Conservation (phyloP, 148 eudicot species). For the Nyssa sinensis region DNA sequence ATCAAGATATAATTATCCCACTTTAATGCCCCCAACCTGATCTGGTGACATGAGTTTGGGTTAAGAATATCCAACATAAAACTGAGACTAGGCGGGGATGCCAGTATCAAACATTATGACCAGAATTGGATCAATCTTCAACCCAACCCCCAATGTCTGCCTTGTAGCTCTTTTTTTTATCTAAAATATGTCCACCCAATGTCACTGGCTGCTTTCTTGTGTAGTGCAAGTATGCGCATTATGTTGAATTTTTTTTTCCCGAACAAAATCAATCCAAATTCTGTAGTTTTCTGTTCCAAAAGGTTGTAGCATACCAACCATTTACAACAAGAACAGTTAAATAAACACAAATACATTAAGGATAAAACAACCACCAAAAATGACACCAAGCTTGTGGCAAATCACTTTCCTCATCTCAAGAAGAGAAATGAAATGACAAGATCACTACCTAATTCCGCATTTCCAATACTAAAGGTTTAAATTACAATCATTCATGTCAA, state of each 20-base stretch:
- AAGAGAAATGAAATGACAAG: slow-evolving; percentile 1
- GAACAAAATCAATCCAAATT: neutral
- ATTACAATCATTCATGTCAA: neutral
- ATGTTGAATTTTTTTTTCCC: neutral
- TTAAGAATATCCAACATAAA: neutral
- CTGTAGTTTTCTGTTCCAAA: neutral
- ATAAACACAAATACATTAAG: neutral
- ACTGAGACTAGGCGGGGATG: too few relatives aligned
- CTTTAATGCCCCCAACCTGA: neutral
- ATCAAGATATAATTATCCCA: neutral
- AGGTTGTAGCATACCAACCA: neutral
- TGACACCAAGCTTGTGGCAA: neutral
- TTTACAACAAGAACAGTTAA: neutral
- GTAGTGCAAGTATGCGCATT: neutral
- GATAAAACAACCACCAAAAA: neutral
- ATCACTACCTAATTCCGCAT: neutral
- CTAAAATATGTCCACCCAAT: too few relatives aligned
- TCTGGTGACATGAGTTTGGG: neutral
- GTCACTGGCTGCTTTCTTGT: neutral
- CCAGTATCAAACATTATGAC: neutral
- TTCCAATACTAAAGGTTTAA: neutral
- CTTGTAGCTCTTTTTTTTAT: too few relatives aligned
- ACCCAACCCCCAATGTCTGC: neutral
- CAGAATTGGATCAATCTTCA: neutral
- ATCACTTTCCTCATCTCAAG: neutral